A percentile compares a stretch with the other conserved stretches of the same genome.
Evolutionary conservation across 78 protist genomes (phyloP).

Genomic region (Goniomonas avonlea): DNA sequence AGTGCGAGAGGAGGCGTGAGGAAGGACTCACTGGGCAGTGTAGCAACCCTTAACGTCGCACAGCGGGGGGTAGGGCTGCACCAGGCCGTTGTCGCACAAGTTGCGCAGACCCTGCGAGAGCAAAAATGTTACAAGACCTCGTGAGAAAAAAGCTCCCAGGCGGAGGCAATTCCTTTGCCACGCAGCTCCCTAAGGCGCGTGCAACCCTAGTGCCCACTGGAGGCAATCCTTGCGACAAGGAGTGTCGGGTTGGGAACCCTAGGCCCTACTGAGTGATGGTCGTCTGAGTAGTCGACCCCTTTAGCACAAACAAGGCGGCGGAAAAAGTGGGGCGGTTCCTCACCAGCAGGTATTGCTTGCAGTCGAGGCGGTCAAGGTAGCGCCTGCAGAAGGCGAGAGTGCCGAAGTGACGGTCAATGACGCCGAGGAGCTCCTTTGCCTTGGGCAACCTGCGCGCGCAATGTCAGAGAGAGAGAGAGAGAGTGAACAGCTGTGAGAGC

Average conservation of each 20-base stretch:
- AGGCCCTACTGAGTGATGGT: too few relatives aligned
- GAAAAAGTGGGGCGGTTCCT: too few relatives aligned
- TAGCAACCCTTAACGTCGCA: constrained; percentile 80
- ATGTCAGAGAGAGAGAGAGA: neutral
- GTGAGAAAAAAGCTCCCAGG: too few relatives aligned
- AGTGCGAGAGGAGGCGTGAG: neutral
- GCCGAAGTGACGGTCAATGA: constrained; percentile 72
- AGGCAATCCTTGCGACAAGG: too few relatives aligned
- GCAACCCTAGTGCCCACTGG: too few relatives aligned
- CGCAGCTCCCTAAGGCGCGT: too few relatives aligned
- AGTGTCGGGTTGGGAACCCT: too few relatives aligned
- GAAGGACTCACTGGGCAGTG: constrained; percentile 68
- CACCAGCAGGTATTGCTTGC: constrained; percentile 22
- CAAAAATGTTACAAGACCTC: too few relatives aligned
- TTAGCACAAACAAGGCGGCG: too few relatives aligned
- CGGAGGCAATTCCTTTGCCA: too few relatives aligned
- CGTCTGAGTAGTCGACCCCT: too few relatives aligned
- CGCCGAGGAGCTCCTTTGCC: constrained; percentile 69
- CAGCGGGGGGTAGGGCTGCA: constrained; percentile 85
- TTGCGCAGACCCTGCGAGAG: constrained; percentile 61
- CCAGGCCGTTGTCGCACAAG: constrained; percentile 70
- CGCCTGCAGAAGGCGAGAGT: constrained; percentile 94
- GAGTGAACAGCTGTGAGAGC: neutral
- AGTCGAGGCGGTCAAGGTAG: constrained; percentile 42
- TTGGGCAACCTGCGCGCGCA: constrained; percentile 17